These are phyloP conservation scores for Benincasa hispida DNA, from an alignment of 306 rosid species.

Conservation along the genomic window DNA sequence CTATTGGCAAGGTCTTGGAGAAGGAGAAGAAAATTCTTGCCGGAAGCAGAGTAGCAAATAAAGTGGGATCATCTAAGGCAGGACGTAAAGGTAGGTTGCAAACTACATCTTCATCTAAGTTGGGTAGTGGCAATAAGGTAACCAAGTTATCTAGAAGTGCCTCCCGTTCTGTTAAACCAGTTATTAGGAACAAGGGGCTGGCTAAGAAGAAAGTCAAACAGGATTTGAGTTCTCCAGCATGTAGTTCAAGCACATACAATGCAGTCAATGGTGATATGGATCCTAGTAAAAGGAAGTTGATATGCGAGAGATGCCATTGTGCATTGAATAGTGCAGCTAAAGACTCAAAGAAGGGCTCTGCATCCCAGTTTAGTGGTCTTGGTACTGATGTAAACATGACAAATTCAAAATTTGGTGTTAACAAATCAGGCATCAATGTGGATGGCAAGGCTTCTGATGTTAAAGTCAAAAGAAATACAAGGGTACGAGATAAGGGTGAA, in stretches of 20 bases:
- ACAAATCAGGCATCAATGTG: conserved; percentile 25
- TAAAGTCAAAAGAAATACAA: conserved; percentile 38
- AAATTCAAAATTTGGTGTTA: conserved; percentile 20
- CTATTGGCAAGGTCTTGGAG: conserved; percentile 22
- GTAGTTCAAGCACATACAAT: conserved; percentile 24
- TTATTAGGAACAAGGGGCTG: conserved; percentile 51
- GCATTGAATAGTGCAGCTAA: conserved; percentile 32
- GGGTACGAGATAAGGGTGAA: conserved; percentile 57
- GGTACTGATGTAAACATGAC: conserved; percentile 25
- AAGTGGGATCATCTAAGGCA: conserved; percentile 27
- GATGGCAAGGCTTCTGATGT: conserved; percentile 25
- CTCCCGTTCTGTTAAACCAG: conserved; percentile 45
- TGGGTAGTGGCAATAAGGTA: conserved; percentile 31
- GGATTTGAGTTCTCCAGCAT: conserved; percentile 30
- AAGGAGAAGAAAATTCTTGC: conserved; percentile 25
- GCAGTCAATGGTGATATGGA: conserved; percentile 28
- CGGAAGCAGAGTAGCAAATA: conserved; percentile 38
- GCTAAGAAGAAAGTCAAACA: conserved; percentile 60
- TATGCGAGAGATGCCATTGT: conserved; percentile 83
- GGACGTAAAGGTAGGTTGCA: conserved; percentile 58
- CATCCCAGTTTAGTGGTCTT: conserved; percentile 18
- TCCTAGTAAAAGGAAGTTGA: conserved; percentile 33
- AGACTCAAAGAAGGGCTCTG: conserved; percentile 27
- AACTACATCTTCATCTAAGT: conserved; percentile 39
- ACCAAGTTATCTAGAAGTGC: conserved; percentile 44